Base-by-base conservation (phyloP, 1,139 yeast species). In the Saccharomyces hybrid region DNA sequence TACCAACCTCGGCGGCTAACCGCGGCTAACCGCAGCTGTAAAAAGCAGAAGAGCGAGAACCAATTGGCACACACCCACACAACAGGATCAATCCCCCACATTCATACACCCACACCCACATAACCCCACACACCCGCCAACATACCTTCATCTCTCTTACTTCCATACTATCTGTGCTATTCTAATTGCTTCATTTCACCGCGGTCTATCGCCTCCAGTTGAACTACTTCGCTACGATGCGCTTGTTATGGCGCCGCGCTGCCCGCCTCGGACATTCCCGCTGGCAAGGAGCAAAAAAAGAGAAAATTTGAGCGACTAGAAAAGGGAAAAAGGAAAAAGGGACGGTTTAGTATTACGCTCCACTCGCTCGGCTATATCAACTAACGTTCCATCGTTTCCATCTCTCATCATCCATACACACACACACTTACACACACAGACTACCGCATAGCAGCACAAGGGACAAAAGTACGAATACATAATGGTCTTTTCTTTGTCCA, bases 401-500 rank as follows among this genome's bases (percentile, higher is more conserved):
- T 38, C 13, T 6, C 25, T 20, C 23, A 3, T 20, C 23, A 20
- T 16, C 16, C 23, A 38, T 23, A 9, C 25, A 4, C 42, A 14
- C 42, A 34, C 7, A 34, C 1, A 34, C 23, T 7, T 7, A 34
- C 16, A 16, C 16, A 16, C 16, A 16, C 16, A 16, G 16, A 16
- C 16, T 16, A 16, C 16, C 16, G 16, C 16, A 16, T 16, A 27
- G 11, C 11, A 9, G 11, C 31, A 23, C 20, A 25, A 20, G 26
- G 29, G 32, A 49, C 23, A 20, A 49, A 6, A 13, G 16, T 11
- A 23, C 14, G 3, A 49, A 44, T 5, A 13, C 8, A 29, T 25
- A 42, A 49, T 49, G 51, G 51, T 49, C 2, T 49, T 41, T 28
- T 38, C 42, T 38, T 8, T 38, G 42, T 38, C 42, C 42, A 47